Percentiles rank a stretch among this genome's conserved stretches.
Conservation (phyloP, 2,329 filamentous ascomycete species). For the Colletotrichum sp. region DNA sequence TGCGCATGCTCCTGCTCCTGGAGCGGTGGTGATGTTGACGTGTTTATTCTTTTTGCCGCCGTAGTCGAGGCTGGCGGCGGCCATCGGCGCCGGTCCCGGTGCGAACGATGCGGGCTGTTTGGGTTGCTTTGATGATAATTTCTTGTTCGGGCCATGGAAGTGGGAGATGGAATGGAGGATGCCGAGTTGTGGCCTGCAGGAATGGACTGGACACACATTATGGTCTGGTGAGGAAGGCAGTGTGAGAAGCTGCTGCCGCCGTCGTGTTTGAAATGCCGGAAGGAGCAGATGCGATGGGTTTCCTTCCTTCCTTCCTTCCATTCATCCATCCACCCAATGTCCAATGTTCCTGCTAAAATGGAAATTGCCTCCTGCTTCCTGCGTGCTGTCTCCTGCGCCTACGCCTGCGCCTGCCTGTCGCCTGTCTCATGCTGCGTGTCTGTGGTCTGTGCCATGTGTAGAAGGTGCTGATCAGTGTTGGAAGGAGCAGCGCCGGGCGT, state of each 20-base stretch:
- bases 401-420: neutral
- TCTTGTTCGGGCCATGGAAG: neutral
- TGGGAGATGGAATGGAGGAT: neutral
- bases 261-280: neutral
- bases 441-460: neutral
- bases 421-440: neutral
- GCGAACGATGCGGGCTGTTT: neutral
- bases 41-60: neutral
- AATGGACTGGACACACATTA: neutral
- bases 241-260: neutral
- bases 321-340: neutral
- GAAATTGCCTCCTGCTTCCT: neutral
- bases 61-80: neutral
- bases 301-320: neutral
- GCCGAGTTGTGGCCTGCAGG: neutral
- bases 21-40: neutral
- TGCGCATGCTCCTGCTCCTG: neutral
- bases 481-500: neutral
- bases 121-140: constrained; percentile 11
- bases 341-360: neutral
- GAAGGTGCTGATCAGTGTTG: neutral
- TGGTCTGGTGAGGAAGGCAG: neutral
- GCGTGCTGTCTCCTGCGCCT: neutral
- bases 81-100: neutral
- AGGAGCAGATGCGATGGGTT: neutral